Evolutionary conservation across 257 asterid species (phyloP).

Genomic region (Anisodus tanguticus): DNA sequence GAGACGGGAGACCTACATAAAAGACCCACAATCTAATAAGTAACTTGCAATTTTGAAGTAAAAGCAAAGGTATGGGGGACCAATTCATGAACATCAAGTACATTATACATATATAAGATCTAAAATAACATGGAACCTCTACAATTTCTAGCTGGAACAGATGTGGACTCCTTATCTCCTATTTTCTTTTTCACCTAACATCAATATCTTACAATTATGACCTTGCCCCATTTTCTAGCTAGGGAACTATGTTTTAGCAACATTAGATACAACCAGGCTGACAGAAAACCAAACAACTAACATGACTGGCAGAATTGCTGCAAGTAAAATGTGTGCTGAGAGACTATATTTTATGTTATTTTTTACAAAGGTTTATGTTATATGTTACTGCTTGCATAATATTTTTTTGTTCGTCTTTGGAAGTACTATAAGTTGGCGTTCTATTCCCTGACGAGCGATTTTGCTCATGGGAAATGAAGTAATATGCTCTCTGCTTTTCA

Average conservation of each 20-base stretch:
- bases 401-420: no score
- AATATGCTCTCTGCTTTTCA: no score
- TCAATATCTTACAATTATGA: not conserved
- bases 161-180: slow-evolving; percentile 27
- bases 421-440: no score
- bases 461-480: no score
- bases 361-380: not conserved
- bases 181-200: not conserved
- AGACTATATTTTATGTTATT: not conserved
- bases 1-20: not conserved
- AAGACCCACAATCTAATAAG: slow-evolving; percentile 17
- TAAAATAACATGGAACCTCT: not conserved
- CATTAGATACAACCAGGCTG: not conserved
- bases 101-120: not conserved
- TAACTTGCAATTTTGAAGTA: not conserved
- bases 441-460: no score
- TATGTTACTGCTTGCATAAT: not conserved
- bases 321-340: not conserved
- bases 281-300: not conserved
- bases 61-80: slow-evolving; percentile 26
- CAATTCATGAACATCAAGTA: slow-evolving; percentile 21
- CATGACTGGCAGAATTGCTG: not conserved
- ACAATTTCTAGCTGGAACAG: slow-evolving; percentile 26
- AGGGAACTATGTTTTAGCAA: not conserved
- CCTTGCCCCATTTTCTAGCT: slow-evolving; percentile 6